Evolutionary conservation across 768 basidiomycete genomes (phyloP).

Genomic region (Chalciporus pseudorubinellus): DNA sequence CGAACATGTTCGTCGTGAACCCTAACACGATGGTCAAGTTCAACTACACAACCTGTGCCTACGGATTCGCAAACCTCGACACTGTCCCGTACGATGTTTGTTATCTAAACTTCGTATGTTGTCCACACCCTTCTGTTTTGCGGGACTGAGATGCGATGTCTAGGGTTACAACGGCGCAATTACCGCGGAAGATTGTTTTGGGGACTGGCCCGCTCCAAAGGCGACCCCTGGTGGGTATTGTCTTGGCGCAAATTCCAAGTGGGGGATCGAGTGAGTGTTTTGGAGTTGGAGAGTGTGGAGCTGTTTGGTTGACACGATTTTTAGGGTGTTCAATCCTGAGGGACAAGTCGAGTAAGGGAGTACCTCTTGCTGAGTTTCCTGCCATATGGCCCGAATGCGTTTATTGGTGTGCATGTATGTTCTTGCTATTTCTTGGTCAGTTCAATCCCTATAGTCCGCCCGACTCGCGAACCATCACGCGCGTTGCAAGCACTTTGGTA

Average conservation of each 20-base stretch:
- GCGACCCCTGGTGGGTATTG: background rate
- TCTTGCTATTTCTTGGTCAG: background rate
- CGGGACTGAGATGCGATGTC: background rate
- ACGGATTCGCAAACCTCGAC: background rate
- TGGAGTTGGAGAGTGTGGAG: too few relatives aligned
- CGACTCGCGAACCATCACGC: too few relatives aligned
- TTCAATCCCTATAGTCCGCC: too few relatives aligned
- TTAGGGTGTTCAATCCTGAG: background rate
- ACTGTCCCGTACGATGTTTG: background rate
- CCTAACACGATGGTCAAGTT: background rate
- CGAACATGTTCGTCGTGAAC: background rate
- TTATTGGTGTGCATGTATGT: too few relatives aligned
- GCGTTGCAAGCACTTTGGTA: too few relatives aligned
- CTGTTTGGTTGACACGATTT: background rate
- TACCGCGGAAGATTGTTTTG: conserved; percentile 1
- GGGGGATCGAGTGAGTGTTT: background rate
- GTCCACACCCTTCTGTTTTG: too few relatives aligned
- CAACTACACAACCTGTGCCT: background rate
- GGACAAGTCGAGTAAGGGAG: background rate
- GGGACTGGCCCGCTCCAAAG: background rate
- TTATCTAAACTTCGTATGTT: background rate
- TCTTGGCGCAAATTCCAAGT: background rate
- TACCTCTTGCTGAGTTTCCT: too few relatives aligned
- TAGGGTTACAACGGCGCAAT: background rate
- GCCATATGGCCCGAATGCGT: too few relatives aligned